Evolutionary conservation across 306 rosid genomes (phyloP).

Genomic region (Cercis canadensis): DNA sequence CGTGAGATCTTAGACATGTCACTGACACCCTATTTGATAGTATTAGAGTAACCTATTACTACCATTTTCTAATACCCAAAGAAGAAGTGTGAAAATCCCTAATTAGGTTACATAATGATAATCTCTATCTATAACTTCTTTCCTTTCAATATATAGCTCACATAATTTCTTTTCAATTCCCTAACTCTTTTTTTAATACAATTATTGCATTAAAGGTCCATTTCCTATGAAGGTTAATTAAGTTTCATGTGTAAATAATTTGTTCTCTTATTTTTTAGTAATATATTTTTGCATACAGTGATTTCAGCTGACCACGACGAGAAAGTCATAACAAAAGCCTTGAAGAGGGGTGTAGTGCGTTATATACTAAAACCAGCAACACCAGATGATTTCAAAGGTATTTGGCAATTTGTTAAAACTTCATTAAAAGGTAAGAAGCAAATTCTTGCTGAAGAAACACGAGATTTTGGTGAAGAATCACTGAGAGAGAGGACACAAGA

Average conservation of each 20-base stretch:
- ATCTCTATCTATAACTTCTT: no score
- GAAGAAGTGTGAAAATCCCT: no score
- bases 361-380: slow-evolving; percentile 35
- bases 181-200: no score
- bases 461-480: neutral
- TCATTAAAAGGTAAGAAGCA: neutral
- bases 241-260: neutral
- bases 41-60: no score
- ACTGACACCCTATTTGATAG: no score
- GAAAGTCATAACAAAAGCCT: slow-evolving; percentile 15
- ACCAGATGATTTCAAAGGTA: slow-evolving; percentile 30
- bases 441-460: neutral
- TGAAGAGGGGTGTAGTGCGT: slow-evolving; percentile 25
- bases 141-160: no score
- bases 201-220: no score
- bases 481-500: neutral
- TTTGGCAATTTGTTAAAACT: slow-evolving; percentile 30
- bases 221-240: no score
- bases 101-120: no score
- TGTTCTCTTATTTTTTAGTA: neutral
- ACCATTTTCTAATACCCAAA: no score
- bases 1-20: no score
- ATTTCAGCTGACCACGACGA: slow-evolving; percentile 13
- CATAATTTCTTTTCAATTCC: no score
- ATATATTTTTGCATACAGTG: slow-evolving; percentile 20